These are phyloP conservation scores for Pyrenula massariospora DNA, from an alignment of 495 filamentous ascomycete genomes.

Conservation along the genomic window DNA sequence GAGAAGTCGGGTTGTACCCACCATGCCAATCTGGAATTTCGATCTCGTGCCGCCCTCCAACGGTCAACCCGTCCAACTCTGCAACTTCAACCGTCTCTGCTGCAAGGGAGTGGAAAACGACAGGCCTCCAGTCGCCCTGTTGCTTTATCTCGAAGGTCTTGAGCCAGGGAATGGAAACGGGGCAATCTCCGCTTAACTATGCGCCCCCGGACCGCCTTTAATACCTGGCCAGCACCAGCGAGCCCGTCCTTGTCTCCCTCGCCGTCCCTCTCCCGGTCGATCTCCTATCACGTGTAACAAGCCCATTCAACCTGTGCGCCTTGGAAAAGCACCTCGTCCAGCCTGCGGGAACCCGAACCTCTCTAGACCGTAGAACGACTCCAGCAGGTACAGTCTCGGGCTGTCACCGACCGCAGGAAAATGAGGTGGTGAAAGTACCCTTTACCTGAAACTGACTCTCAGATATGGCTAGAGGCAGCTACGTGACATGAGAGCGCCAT, in stretches of 20 bases:
- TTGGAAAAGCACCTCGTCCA: neutral
- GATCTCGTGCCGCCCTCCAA: neutral
- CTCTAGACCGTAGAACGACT: neutral
- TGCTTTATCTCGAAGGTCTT: too few species aligned
- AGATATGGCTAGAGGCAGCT: too few species aligned
- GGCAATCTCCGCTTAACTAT: neutral
- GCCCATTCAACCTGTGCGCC: neutral
- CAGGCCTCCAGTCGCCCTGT: too few species aligned
- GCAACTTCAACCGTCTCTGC: too few species aligned
- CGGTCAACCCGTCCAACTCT: neutral
- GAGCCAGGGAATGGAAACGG: neutral
- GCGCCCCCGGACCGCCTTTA: neutral
- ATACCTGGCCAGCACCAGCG: neutral
- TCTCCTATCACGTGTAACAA: neutral
- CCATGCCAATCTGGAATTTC: neutral
- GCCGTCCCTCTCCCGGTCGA: neutral
- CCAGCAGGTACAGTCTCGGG: too few species aligned
- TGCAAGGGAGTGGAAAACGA: too few species aligned
- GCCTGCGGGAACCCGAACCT: neutral
- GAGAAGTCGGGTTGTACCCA: neutral
- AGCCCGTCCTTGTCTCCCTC: neutral
- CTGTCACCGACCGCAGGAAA: too few species aligned
- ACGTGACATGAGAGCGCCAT: too few species aligned
- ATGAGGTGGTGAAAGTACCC: too few species aligned
- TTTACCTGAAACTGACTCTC: too few species aligned